phyloP scores from a whole-genome alignment of 1,284 basidiomycete species.

The Rhizoctonia solani region DNA sequence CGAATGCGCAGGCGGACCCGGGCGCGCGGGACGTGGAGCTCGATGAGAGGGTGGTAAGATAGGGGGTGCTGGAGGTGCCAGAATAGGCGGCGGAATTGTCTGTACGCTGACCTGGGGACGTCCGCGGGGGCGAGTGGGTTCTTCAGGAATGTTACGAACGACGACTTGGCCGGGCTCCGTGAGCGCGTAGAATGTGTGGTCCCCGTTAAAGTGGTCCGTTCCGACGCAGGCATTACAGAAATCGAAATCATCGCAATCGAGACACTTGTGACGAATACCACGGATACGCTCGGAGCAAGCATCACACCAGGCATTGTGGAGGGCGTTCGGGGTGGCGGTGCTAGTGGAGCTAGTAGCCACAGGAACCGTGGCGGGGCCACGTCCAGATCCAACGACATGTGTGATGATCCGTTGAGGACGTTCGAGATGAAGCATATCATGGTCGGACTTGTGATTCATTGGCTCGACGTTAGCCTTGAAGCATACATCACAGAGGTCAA shows the following conservation, averaged over 20 bases:
- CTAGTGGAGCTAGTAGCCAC: conserved; percentile 2
- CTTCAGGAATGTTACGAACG: conserved; percentile 59
- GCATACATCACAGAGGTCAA: conserved; percentile 30
- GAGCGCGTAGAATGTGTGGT: conserved; percentile 68
- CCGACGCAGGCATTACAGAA: conserved; percentile 63
- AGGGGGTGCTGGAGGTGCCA: conserved; percentile 8
- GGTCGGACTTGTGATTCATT: conserved; percentile 29
- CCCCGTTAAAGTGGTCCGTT: conserved; percentile 55
- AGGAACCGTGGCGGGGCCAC: neutral
- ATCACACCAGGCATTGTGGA: conserved; percentile 58
- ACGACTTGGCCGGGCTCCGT: conserved; percentile 63
- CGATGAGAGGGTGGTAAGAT: neutral
- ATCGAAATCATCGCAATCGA: conserved; percentile 77
- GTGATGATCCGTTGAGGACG: conserved; percentile 15
- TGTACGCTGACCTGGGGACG: conserved; percentile 1
- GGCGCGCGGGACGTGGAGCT: neutral
- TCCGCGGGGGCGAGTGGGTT: conserved; percentile 19
- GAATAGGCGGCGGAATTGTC: neutral
- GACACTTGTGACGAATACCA: conserved; percentile 72
- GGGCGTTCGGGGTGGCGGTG: conserved; percentile 28
- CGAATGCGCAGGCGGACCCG: conserved; percentile 49
- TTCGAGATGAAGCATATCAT: conserved; percentile 31
- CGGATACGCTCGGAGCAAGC: conserved; percentile 57
- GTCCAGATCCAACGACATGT: conserved; percentile 3
- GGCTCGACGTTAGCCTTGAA: conserved; percentile 6